Evolutionary conservation across 768 basidiomycete genomes (phyloP).

Genomic region (Phlebiopsis flavidoalba): DNA sequence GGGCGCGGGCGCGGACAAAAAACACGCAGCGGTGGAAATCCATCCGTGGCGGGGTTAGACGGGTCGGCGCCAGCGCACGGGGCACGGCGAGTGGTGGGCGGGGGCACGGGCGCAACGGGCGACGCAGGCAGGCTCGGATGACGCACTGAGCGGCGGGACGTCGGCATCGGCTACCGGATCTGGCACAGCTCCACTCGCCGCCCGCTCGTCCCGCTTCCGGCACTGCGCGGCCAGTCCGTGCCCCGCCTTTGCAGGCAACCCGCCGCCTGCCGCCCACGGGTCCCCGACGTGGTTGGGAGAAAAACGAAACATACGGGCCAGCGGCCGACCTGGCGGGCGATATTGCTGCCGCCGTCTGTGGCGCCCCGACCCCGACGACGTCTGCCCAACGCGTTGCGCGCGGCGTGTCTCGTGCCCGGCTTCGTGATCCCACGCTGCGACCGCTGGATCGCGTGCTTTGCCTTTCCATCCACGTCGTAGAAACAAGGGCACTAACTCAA

Average conservation of each 20-base stretch:
- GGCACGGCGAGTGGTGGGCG: neutral
- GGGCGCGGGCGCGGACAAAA: neutral
- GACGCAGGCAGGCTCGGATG: neutral
- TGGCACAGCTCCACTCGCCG: conserved; percentile 4
- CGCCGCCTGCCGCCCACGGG: neutral
- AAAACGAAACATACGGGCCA: neutral
- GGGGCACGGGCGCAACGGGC: neutral
- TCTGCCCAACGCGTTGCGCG: neutral
- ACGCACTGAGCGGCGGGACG: conserved; percentile 3
- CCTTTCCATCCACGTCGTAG: neutral
- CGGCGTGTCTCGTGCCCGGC: neutral
- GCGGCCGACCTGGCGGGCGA: too few species aligned
- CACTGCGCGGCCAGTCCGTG: neutral
- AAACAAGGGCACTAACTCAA: neutral
- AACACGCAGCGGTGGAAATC: neutral
- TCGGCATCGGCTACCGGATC: conserved; percentile 3
- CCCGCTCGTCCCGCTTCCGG: neutral
- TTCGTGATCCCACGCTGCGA: neutral
- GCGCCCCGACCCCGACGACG: neutral
- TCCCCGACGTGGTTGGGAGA: neutral
- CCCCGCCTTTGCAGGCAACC: neutral
- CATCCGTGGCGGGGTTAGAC: neutral
- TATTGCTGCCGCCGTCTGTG: neutral
- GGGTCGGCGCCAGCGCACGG: neutral
- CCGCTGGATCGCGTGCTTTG: neutral